Percentiles rank a stretch among this genome's conserved stretches.
phyloP scores from a whole-genome alignment of 1,284 basidiomycete species.

The Rhodotorula glutinis region DNA sequence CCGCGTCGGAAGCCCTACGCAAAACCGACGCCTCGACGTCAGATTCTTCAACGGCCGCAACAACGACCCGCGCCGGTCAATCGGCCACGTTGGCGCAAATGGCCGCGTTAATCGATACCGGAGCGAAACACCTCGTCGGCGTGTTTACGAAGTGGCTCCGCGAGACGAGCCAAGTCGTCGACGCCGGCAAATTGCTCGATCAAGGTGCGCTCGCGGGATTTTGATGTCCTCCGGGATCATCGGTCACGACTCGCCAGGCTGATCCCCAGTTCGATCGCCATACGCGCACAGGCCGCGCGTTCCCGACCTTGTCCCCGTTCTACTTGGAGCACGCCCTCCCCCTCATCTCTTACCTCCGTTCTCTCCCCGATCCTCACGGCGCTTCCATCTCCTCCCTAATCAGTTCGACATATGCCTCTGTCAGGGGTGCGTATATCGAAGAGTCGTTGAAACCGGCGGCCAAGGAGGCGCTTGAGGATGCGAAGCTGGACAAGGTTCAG shows the following conservation, averaged over 20 bases:
- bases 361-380: conserved; percentile 28
- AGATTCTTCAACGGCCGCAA: not conserved
- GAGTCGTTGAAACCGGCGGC: conserved; percentile 22
- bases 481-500: conserved; percentile 12
- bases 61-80: conserved; percentile 21
- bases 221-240: too few species aligned
- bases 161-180: conserved; percentile 30
- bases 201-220: conserved; percentile 21
- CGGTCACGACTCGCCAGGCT: too few species aligned
- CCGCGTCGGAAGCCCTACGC: conserved; percentile 34
- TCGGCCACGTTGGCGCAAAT: conserved; percentile 31
- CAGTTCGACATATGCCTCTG: conserved; percentile 12
- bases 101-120: conserved; percentile 28
- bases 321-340: conserved; percentile 37
- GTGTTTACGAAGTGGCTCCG: conserved; percentile 36
- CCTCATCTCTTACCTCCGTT: conserved; percentile 35
- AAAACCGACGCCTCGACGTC: conserved; percentile 30
- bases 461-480: conserved; percentile 34
- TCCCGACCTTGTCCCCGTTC: conserved; percentile 31
- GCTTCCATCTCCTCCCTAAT: conserved; percentile 4
- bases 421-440: conserved; percentile 28
- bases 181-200: conserved; percentile 37
- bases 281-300: conserved; percentile 28
- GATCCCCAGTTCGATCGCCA: too few species aligned
- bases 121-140: conserved; percentile 28